Conservation (phyloP, 208 protist species). For the Wallacemonas rigidus region DNA sequence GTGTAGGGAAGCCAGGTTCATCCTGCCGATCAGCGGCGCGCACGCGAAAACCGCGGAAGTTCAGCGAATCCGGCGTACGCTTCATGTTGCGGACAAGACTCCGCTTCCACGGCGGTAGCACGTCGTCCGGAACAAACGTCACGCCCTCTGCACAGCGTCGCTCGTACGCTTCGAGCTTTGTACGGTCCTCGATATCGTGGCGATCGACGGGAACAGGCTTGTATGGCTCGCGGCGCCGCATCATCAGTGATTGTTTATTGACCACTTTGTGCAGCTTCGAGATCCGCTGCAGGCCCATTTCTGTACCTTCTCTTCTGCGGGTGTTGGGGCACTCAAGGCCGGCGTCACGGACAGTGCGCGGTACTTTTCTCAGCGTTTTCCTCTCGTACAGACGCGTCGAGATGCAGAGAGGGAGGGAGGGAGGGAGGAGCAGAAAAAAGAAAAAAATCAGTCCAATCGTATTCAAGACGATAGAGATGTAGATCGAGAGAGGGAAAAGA, state of each 20-base stretch:
- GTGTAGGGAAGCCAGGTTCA: constrained; percentile 84
- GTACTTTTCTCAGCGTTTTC: no score
- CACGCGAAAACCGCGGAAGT: constrained; percentile 77
- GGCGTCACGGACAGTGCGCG: no score
- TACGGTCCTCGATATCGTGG: constrained; percentile 59
- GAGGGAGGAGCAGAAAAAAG: constrained; percentile 19
- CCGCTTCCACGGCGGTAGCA: constrained; percentile 74
- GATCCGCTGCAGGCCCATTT: constrained; percentile 23
- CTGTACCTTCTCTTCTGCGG: not conserved
- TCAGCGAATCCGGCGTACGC: constrained; percentile 36
- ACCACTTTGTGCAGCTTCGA: constrained; percentile 41
- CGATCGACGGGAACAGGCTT: constrained; percentile 63
- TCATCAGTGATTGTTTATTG: constrained; percentile 39
- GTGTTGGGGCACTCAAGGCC: no score
- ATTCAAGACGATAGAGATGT: constrained; percentile 1
- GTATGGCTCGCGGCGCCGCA: constrained; percentile 61
- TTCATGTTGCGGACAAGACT: constrained; percentile 48
- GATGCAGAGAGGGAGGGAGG: not conserved
- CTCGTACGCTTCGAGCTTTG: constrained; percentile 65
- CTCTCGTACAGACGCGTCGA: no score
- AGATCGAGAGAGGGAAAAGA: constrained; percentile 1
- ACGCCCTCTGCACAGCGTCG: constrained; percentile 63
- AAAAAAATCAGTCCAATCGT: constrained; percentile 22
- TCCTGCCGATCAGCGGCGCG: constrained; percentile 75
- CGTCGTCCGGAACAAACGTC: constrained; percentile 74